phyloP scores from a whole-genome alignment of 208 protist species.

The Sergeia podlipaevii region DNA sequence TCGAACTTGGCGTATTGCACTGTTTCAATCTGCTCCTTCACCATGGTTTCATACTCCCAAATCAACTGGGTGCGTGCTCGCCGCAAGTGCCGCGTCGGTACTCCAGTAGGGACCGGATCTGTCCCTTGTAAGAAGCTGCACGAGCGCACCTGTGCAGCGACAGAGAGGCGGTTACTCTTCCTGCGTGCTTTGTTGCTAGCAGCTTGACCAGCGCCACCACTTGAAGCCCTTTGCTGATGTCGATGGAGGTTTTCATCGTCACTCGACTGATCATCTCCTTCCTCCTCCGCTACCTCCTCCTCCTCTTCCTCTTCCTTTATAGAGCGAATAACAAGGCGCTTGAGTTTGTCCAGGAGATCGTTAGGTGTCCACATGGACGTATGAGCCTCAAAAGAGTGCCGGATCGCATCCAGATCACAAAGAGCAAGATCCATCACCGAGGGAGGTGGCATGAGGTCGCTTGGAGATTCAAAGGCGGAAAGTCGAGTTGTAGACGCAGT shows the following conservation, averaged over 20 bases:
- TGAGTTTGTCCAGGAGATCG: conserved; percentile 39
- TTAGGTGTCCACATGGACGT: conserved; percentile 21
- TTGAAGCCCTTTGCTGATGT: neutral
- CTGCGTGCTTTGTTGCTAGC: neutral
- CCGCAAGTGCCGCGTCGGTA: conserved; percentile 31
- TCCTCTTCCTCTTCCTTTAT: conserved; percentile 27
- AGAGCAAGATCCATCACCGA: conserved; percentile 50
- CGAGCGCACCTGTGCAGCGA: neutral
- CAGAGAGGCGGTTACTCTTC: neutral
- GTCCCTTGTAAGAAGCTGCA: conserved; percentile 29
- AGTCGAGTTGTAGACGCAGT: too few relatives aligned
- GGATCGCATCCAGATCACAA: conserved; percentile 54
- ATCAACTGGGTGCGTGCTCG: conserved; percentile 30
- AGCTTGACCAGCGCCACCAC: neutral
- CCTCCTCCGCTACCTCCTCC: neutral
- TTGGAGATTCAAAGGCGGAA: too few relatives aligned
- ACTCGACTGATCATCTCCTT: neutral
- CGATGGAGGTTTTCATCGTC: neutral
- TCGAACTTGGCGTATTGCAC: conserved; percentile 25
- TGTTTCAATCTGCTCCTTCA: conserved; percentile 19
- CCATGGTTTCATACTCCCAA: conserved; percentile 20
- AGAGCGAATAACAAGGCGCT: conserved; percentile 25
- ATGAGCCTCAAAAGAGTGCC: conserved; percentile 51
- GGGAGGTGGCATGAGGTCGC: conserved; percentile 15
- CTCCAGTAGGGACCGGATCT: conserved; percentile 32